Base-by-base conservation (phyloP, 2,329 filamentous ascomycete genomes). In the Diaporthe sp. region DNA sequence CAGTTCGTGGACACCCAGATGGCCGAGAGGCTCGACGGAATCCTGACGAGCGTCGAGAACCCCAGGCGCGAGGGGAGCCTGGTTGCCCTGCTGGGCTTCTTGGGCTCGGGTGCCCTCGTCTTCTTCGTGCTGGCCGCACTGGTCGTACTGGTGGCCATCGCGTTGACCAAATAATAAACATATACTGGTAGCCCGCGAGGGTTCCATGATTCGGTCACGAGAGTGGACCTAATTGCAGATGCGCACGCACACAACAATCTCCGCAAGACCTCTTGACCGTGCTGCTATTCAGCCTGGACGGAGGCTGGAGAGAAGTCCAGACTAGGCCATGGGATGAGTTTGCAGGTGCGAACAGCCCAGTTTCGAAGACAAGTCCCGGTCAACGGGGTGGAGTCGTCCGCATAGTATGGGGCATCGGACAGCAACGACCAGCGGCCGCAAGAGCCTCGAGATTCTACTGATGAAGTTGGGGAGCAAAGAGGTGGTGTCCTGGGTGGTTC, bases 1-100 rank as follows among this genome's bases (percentile, higher is more conserved):
- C 88, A 93, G 59, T 98, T 98, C 84, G 95, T 94, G 0, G 91
- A 94, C 72, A 90, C 89, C 55, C 94, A 94, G 79, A 97, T 99
- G 95, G 95, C 95, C 0, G 88, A 92, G 80, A 88, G 90, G 42
- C 85, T 98, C 19, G 94, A 98, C 76, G 84, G 83, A 0, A 91
- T 95, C 76, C 87, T 95, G 62, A 85, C 86, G 19, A 85, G 87
- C 6, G 91, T 93, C 84, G 79, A 85, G 44, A 77, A 77, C 12
- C 78, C 78, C 61, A 25, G 12, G 68, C 75, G 75, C 9, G 49
- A 58, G 17, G 57, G 73, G 31, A 74, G 12, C 58, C 25, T 73
- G 31, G 34, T 31, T 17, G 70, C 57, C n/a, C 6, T 72, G 62
- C 55, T 76, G 39, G 39, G 59, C 28, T 72, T 62, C 22, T 10